Evolutionary conservation across 2,329 filamentous ascomycete species (phyloP), one percentile per base, ranked within the genome.

Genomic region (Tolypocladium endophyticum): DNA sequence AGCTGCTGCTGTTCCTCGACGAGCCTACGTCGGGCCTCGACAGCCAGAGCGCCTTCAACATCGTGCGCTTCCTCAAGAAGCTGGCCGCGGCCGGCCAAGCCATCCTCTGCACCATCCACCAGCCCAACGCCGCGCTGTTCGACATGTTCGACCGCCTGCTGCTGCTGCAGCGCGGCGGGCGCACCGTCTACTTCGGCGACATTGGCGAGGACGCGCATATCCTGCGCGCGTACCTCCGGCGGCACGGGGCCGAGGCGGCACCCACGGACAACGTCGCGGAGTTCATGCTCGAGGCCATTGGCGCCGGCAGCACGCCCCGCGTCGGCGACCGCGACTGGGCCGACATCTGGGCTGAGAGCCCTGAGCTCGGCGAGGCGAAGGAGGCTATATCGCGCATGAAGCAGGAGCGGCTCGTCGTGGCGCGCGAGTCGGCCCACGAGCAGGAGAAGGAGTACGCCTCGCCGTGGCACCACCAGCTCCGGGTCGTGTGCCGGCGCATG

Each of bases 21-120:
- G 89, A 92, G 71, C 89, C 88, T 0, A 92, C 89, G 0, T 88
- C 85, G 2, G 89, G 89, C 59, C 82, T 92, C 1, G 73, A 75
- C 63, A 70, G 71, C 60, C 73, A 89, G 70, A 85, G 81, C 60
- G 87, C 88, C 23, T 91, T 87, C 76, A 89, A 89, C 72, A 90
- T 90, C 64, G 85, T 90, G 33, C 85, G 87, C 39, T 89, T 91
- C 77, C 76, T 92, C n/a, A 85, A 84, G 67, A 91, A 90, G 74
- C 81, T 91, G 7, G 86, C 88, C 56, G 79, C 81, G n/a, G 88
- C 88, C 3, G 92, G 91, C 1, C 92, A 96, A 70, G 91, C 91
- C 12, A 91, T 96, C 65, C 81, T 96, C 4, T 95, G 90, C 75
- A 96, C 92, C 0, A 96, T 96, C 63, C 92, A 96, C 71, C 92